Evolutionary conservation across 2,329 filamentous ascomycete genomes (phyloP), one percentile per base, ranked within the genome.

Genomic region (Phyllosticta citrichinensis): DNA sequence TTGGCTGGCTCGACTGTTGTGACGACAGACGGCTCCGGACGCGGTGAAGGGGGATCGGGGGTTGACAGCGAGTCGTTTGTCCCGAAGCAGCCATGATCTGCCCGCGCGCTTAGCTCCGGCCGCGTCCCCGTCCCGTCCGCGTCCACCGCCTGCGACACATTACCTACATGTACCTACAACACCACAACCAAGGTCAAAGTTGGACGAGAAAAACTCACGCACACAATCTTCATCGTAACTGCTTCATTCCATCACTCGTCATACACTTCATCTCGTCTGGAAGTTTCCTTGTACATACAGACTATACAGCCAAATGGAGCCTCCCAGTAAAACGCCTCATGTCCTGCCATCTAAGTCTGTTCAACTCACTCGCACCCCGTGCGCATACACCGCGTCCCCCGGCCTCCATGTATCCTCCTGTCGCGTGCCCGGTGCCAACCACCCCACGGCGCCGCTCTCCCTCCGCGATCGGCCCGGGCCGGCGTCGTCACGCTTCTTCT

Each of bases 401-500:
- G 55, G 60, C 33, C 60, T 50, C 92, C 91, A 96, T 2, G 89
- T 96, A 57, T 91, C 88, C 71, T 96, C 89, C 72, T 93, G 88
- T 70, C 85, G 91, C 1, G 90, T 96, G 8, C 91, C 89, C 0
- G 87, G 87, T 19, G 88, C 83, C 62, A 95, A 76, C 84, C 89
- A 93, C 24, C 74, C 72, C 47, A 69, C 69, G 54, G 74, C 70
- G 61, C 68, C 71, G 59, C 74, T 77, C 50, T 70, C 67, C 51
- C 72, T 73, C 55, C 75, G 72, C 40, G 75, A 68, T 62, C 75
- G 72, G 30, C 71, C 69, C 19, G 70, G n/a, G 76, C 75, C 35
- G 75, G 51, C 74, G 27, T 83, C 81, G 63, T 86, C 81, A 58
- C 78, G 79, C 74, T 82, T 82, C 73, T 86, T 86, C 59, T 76